Evolutionary conservation across 768 basidiomycete species (phyloP), one percentile per base, ranked within the genome.

Genomic region (Psilocybe subaeruginosa): DNA sequence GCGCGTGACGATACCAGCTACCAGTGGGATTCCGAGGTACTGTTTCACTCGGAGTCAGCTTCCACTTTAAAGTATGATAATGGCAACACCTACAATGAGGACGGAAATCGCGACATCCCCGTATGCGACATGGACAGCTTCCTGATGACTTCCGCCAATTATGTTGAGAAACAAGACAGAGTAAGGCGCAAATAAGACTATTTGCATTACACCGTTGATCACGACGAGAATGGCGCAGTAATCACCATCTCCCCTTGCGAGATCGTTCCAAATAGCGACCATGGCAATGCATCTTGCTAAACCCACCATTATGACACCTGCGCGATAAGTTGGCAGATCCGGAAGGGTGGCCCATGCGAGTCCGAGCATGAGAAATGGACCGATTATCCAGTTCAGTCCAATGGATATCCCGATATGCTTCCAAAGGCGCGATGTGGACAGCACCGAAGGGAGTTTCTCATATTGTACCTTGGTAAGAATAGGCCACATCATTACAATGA

Each of bases 401-500:
- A 93, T 64, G 4, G 90, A 91, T 30, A 94, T 78, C 4, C 73
- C 74, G 62, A 93, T 77, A 66, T 95, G 92, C 16, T 80, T 72
- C 88, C 89, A 92, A 7, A 93, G 73, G 1, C 75, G 72, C 8
- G 73, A 64, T 0, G 85, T 81, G 1, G 74, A 70, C 64, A 93
- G 82, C 30, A 92, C 71, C 8, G 69, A 60, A 0, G 87, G 87
- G 1, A 95, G 80, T 1, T 75, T 70, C 70, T 94, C 93, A 70
- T 91, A 94, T 68, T 89, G 88, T 8, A 93, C 88, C 74, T 87
- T 88, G 48, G 87, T 85, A 56, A 89, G 81, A 39, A 88, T 82
- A 1, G 92, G 93, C 90, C 91, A 93, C 90, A 94, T 94, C 82
- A 95, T 95, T 54, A 93, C 77, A 16, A 94, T 83, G 39, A 95